phyloP scores from a whole-genome alignment of 176 grass and related monocot genomes.

The Guadua angustifolia region DNA sequence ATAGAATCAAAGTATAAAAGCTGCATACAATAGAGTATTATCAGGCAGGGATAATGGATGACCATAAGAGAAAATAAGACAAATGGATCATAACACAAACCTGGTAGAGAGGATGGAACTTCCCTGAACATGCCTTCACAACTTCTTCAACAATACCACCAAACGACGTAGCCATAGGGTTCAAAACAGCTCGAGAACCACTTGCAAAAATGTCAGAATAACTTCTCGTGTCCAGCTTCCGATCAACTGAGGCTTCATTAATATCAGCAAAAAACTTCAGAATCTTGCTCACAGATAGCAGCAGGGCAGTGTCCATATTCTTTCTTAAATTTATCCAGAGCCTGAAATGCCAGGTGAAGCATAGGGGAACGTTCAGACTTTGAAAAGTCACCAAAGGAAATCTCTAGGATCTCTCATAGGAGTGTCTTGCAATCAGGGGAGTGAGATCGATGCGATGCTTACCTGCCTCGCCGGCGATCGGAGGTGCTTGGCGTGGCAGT shows the following conservation, averaged over 20 bases:
- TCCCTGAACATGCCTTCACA: conserved; percentile 76
- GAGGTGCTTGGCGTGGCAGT: no score
- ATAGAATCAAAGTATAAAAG: conserved; percentile 92
- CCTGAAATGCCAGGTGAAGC: conserved; percentile 71
- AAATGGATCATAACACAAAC: conserved; percentile 41
- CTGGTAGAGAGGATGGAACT: conserved; percentile 83
- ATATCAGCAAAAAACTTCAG: conserved; percentile 53
- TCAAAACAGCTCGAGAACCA: conserved; percentile 73
- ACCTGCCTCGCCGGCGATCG: conserved; percentile 25
- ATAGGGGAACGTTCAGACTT: conserved; percentile 65
- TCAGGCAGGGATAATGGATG: conserved; percentile 19
- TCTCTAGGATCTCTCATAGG: conserved; percentile 68
- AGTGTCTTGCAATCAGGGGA: conserved; percentile 44
- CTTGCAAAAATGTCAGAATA: conserved; percentile 60
- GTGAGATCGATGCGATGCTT: neutral
- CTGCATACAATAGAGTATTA: conserved; percentile 39
- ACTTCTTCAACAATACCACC: conserved; percentile 87
- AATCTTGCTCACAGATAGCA: conserved; percentile 58
- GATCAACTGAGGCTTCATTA: conserved; percentile 47
- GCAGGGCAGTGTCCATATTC: conserved; percentile 52
- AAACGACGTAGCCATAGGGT: conserved; percentile 84
- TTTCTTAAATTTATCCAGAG: conserved; percentile 70
- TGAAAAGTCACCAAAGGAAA: conserved; percentile 72
- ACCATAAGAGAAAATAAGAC: conserved; percentile 2
- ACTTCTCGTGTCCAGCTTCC: conserved; percentile 48